Base-by-base conservation (phyloP, 352 stramenopile species). In the Blastocystis sp. region DNA sequence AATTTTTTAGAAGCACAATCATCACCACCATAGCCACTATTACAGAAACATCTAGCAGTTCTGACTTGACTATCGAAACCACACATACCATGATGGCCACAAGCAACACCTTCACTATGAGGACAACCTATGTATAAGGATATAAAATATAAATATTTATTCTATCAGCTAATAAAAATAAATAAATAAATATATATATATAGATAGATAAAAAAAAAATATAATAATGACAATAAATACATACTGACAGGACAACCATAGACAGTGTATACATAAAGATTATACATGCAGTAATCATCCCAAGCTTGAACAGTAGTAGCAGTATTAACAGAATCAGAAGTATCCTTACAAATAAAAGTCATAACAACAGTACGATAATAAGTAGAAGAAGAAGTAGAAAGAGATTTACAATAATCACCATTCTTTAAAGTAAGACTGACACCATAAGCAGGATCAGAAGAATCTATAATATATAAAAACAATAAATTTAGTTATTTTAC, bases 361-460 rank as follows among this genome's bases (percentile, higher is more conserved):
- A n/a, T n/a, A n/a, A n/a, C n/a, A n/a, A n/a, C n/a, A n/a, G n/a
- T n/a, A n/a, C n/a, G n/a, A n/a, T n/a, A n/a, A n/a, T n/a, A n/a
- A n/a, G n/a, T n/a, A n/a, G n/a, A n/a, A n/a, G n/a, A n/a, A n/a
- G n/a, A n/a, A n/a, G n/a, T n/a, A n/a, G n/a, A n/a, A n/a, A n/a
- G n/a, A n/a, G n/a, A n/a, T n/a, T n/a, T n/a, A n/a, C n/a, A n/a
- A 32, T 59, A 59, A 24, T 59, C 49, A 52, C 49, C 49, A 19
- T 30, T 30, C 23, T 6, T 2, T 30, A 49, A 59, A 16, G 16
- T 4, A 10, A 59, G 6, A 16, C 19, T 23, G 10, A 59, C 31
- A 49, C 49, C 49, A 35, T 36, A 36, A 16, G 49, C 37, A 21
- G 13, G 18, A 24, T 59, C 49, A 13, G 2, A 18, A 23, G 16